These are phyloP conservation scores for Penstemon newberryi DNA, from an alignment of 257 asterid genomes.

Conservation along the genomic window DNA sequence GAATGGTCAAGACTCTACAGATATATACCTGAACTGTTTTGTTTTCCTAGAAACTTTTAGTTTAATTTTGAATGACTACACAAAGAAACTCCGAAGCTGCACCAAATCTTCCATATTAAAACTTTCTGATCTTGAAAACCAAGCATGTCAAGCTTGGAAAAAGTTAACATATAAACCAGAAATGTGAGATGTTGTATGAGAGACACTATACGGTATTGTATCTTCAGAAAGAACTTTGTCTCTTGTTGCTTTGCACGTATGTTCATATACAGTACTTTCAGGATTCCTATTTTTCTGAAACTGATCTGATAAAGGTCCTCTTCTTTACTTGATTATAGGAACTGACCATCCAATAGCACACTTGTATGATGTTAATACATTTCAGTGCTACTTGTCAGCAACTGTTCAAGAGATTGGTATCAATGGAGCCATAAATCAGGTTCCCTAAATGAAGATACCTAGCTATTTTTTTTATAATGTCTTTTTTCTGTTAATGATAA, in stretches of 20 bases:
- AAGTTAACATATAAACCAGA: constrained; percentile 3
- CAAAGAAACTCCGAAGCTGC: neutral
- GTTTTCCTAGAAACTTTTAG: neutral
- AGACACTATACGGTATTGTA: constrained; percentile 3
- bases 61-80: neutral
- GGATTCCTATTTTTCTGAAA: constrained; percentile 15
- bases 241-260: neutral
- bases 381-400: constrained; percentile 75
- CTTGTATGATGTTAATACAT: constrained; percentile 78
- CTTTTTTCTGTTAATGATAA: neutral
- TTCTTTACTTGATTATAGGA: constrained; percentile 46
- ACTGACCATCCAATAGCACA: constrained; percentile 82
- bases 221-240: neutral
- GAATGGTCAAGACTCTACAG: no score
- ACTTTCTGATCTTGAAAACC: neutral
- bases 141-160: neutral
- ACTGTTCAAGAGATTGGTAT: constrained; percentile 58
- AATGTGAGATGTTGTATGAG: neutral
- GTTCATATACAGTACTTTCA: neutral
- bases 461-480: constrained; percentile 1
- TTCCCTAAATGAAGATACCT: constrained; percentile 24
- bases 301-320: constrained; percentile 23
- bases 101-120: neutral
- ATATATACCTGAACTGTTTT: neutral
- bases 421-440: constrained; percentile 86